Base-by-base conservation (phyloP, 108 stramenopile species). In the Nitzschia sp. region DNA sequence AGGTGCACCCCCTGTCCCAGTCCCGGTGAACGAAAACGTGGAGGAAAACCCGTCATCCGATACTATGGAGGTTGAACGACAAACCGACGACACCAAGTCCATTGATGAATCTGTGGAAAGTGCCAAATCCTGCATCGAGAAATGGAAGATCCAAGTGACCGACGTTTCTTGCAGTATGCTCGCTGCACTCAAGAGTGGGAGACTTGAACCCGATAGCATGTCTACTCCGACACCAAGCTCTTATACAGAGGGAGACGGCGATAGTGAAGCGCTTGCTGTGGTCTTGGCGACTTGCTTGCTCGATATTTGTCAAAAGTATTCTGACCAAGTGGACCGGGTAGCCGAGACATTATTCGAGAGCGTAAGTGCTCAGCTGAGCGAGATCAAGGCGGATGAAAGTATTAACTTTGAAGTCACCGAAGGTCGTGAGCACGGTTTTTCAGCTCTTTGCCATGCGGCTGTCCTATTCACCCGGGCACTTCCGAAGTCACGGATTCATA, bases 221-320 rank as follows among this genome's bases (percentile, higher is more conserved):
- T 38, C 34, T 21, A 19, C n/a, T n/a, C n/a, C n/a, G 1, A n/a
- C 58, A 1, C 0, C 58, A 1, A 24, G 15, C 19, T 21, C 19
- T 34, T 51, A 58, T 26, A 46, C 11, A 3, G 55, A 28, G n/a
- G 73, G 72, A 3, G 80, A 81, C 57, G 85, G 74, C 17, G 91
- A 91, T 49, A 63, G 30, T 11, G 87, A 87, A 72, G 88, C 87
- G 33, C 58, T 85, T 15, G 84, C 89, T n/a, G 76, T 88, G 19
- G 86, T 92, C 19, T 47, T 95, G 17, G 64, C 75, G 2, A 82
- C 90, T 24, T 92, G 92, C 78, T 47, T 95, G 32, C 78, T 92
- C 8, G 79, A 91, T 38, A 26, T 85, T 24, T 83, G 84, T 64
- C 62, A 75, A 35, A 66, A 74, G 18, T 79, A 85, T 62, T 77